Evolutionary conservation across 73 alveolate genomes (phyloP).

Genomic region (Blepharisma stoltei): DNA sequence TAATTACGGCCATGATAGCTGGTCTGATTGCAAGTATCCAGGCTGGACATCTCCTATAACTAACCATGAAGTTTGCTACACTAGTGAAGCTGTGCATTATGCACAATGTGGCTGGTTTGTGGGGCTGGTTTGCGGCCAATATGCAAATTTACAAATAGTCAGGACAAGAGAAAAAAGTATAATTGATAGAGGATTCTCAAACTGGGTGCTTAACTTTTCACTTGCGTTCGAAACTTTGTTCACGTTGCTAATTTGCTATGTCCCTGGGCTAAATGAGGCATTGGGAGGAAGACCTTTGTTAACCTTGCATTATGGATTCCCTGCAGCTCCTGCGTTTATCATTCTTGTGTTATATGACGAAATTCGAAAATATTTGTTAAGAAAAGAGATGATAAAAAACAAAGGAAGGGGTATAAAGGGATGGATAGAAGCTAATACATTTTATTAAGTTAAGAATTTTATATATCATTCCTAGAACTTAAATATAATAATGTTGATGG

Average conservation of each 20-base stretch:
- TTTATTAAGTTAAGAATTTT: not conserved
- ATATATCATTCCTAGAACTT: no score
- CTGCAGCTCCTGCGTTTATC: conserved; percentile 64
- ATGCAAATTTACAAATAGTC: conserved; percentile 62
- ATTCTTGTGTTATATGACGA: conserved; percentile 66
- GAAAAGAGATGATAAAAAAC: conserved; percentile 24
- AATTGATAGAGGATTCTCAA: conserved; percentile 34
- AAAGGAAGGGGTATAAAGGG: not conserved
- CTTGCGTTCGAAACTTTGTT: conserved; percentile 51
- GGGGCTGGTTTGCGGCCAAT: conserved; percentile 59
- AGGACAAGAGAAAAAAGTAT: conserved; percentile 53
- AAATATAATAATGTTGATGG: no score
- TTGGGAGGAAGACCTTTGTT: conserved; percentile 71
- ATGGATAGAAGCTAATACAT: conserved; percentile 28
- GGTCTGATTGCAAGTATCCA: conserved; percentile 4
- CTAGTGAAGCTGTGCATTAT: conserved; percentile 75
- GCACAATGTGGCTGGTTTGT: conserved; percentile 74
- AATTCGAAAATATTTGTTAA: conserved; percentile 58
- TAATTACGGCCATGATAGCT: not conserved
- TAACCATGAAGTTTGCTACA: conserved; percentile 57
- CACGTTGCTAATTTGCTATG: conserved; percentile 44
- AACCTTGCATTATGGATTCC: conserved; percentile 61
- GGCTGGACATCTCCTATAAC: not conserved
- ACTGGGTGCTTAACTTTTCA: conserved; percentile 28
- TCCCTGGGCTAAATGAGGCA: conserved; percentile 49